Evolutionary conservation across 306 rosid genomes (phyloP).

Genomic region (Medicago truncatula): MtrunA17r5.0-ANR NC_053043.1:38396501-38397000

Average conservation of each 20-base stretch:
- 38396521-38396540: slow-evolving; percentile 34
- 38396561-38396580: slow-evolving; percentile 47
- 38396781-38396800: no score
- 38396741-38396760: neutral
- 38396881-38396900: no score
- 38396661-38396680: slow-evolving; percentile 53
- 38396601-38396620: slow-evolving; percentile 81
- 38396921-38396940: no score
- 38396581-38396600: slow-evolving; percentile 74
- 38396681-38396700: slow-evolving; percentile 52
- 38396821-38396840: no score
- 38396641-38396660: slow-evolving; percentile 35
- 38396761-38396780: no score
- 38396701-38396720: slow-evolving; percentile 37
- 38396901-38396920: no score
- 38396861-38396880: no score
- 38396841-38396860: no score
- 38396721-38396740: neutral
- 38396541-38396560: slow-evolving; percentile 74
- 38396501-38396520: slow-evolving; percentile 47
- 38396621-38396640: slow-evolving; percentile 56
- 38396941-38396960: no score
- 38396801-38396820: no score
- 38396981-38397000: no score
- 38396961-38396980: no score